These are phyloP conservation scores for Cyberlindnera sargentensis DNA, from an alignment of 805 yeast genomes.

Conservation along the genomic window DNA sequence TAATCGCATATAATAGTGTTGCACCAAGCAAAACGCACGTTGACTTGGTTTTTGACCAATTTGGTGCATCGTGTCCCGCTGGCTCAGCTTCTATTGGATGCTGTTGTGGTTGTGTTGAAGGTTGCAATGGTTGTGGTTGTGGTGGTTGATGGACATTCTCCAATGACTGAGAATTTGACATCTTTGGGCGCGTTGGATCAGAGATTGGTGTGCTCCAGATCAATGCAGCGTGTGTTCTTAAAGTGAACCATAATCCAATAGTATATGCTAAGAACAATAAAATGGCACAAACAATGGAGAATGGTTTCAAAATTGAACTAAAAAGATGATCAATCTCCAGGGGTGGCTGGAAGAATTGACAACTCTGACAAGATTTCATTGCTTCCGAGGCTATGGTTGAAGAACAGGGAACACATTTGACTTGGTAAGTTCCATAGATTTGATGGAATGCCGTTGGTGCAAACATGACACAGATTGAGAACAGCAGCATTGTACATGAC, in stretches of 20 bases:
- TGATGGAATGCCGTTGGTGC: conserved; percentile 89
- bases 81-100: conserved; percentile 10
- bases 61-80: conserved; percentile 91
- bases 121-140: conserved; percentile 1
- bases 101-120: background rate
- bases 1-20: conserved; percentile 80
- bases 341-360: conserved; percentile 75
- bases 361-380: conserved; percentile 48
- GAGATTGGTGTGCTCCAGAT: conserved; percentile 77
- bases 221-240: conserved; percentile 92
- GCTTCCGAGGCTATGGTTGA: conserved; percentile 2
- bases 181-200: conserved; percentile 19
- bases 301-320: conserved; percentile 66
- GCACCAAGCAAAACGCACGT: conserved; percentile 77
- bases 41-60: conserved; percentile 83
- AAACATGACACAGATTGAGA: conserved; percentile 84
- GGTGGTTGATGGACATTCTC: conserved; percentile 8
- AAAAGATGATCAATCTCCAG: conserved; percentile 65
- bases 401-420: conserved; percentile 57
- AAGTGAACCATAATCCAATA: conserved; percentile 86
- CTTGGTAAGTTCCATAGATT: conserved; percentile 81
- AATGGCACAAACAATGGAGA: conserved; percentile 71
- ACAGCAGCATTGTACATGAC: conserved; percentile 89
- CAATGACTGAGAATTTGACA: conserved; percentile 5
- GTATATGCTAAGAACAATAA: conserved; percentile 77